These are phyloP conservation scores for Populus ilicifolia DNA, from an alignment of 345 rosid genomes.

Conservation along the genomic window DNA sequence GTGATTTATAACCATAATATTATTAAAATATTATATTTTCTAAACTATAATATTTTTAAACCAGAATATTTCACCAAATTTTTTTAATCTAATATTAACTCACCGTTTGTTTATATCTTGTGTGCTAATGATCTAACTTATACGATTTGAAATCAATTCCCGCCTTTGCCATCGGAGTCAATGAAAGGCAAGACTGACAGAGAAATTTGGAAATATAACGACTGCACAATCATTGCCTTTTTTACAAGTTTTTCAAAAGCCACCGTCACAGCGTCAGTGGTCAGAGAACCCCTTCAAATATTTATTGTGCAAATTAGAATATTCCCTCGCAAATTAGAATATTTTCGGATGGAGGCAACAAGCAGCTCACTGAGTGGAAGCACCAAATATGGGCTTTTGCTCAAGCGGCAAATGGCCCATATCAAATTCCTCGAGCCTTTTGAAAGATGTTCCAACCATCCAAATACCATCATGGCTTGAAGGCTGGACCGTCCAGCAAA, in stretches of 20 bases:
- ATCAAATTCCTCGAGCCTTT: too few species aligned
- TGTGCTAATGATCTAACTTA: too few species aligned
- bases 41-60: too few species aligned
- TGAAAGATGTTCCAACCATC: too few species aligned
- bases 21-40: too few species aligned
- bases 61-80: too few species aligned
- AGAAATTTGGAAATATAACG: background rate
- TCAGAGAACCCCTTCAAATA: background rate
- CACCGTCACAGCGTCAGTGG: background rate
- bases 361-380: background rate
- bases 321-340: background rate
- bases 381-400: background rate
- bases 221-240: background rate
- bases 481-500: too few species aligned
- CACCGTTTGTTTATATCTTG: too few species aligned
- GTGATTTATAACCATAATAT: too few species aligned
- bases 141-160: background rate
- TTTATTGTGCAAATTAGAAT: background rate
- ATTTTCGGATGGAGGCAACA: background rate
- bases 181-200: background rate
- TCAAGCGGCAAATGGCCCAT: too few species aligned
- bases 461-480: too few species aligned
- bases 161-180: background rate
- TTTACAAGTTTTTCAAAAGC: background rate
- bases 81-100: too few species aligned